Conservation (phyloP, 139 green algal species). For the Coccomyxa sp. region DNA sequence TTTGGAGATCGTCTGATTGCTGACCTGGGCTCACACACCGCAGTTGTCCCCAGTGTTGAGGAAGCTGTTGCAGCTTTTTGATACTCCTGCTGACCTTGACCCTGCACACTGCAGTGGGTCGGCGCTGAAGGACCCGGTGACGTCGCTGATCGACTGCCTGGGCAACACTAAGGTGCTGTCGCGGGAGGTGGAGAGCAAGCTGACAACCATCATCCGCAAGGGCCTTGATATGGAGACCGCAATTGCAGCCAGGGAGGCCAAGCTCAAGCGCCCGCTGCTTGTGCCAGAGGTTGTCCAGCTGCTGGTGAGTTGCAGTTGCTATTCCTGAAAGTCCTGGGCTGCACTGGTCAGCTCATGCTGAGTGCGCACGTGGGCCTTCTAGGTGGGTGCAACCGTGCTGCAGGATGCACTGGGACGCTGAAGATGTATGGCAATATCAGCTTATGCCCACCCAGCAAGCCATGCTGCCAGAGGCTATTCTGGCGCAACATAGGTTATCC, state of each 20-base stretch:
- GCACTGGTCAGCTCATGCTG: background rate
- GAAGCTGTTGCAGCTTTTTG: no score
- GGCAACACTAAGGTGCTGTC: constrained; percentile 12
- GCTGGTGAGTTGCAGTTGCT: background rate
- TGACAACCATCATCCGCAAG: constrained; percentile 22
- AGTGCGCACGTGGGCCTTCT: no score
- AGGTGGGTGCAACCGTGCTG: no score
- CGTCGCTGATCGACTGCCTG: background rate
- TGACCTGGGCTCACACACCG: no score
- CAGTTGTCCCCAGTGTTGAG: no score
- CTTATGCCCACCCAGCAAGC: no score
- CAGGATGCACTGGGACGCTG: no score
- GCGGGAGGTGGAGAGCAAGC: background rate
- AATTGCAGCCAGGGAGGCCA: background rate
- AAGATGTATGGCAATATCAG: no score
- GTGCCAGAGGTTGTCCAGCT: constrained; percentile 34
- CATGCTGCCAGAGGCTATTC: no score
- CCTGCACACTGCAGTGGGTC: background rate
- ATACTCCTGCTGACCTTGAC: no score
- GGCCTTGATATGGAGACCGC: constrained; percentile 20
- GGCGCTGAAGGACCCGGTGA: background rate
- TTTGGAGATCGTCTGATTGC: no score
- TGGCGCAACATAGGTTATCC: no score
- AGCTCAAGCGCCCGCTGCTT: constrained; percentile 26
- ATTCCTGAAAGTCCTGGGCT: background rate